Conservation (phyloP, 495 filamentous ascomycete species). For the Neurospora sp. region DNA sequence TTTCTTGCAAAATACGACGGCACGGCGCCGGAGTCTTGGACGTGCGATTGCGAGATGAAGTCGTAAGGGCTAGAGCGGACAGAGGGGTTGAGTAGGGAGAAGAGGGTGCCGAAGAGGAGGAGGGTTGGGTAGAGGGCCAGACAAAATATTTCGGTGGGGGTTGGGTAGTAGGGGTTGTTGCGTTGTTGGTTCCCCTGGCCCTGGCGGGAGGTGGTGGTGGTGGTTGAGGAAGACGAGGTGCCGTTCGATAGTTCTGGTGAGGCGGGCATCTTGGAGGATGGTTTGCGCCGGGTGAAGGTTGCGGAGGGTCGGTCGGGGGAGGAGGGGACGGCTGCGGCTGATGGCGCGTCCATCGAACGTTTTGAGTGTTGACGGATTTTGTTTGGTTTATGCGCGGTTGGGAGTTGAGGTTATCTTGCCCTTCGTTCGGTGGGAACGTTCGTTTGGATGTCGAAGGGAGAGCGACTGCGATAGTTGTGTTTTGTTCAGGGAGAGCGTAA, state of each 20-base stretch:
- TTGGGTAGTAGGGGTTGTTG: constrained; percentile 47
- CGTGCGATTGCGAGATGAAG: constrained; percentile 43
- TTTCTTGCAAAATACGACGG: constrained; percentile 91
- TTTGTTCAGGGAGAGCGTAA: background rate
- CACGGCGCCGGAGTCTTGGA: constrained; percentile 34
- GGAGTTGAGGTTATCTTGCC: too few species aligned
- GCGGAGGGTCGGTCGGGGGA: constrained; percentile 1
- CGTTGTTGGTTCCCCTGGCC: constrained; percentile 7
- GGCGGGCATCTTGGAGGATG: background rate
- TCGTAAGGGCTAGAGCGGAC: constrained; percentile 51
- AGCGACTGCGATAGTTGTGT: background rate
- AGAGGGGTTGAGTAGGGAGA: constrained; percentile 64
- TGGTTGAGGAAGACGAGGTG: background rate
- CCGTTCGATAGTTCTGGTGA: background rate
- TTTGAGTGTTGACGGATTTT: too few species aligned
- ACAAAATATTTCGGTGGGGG: constrained; percentile 50
- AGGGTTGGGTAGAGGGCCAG: constrained; percentile 64
- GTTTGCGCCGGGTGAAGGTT: constrained; percentile 4
- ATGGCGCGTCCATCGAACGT: constrained; percentile 9
- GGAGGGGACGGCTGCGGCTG: background rate
- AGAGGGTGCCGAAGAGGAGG: constrained; percentile 69
- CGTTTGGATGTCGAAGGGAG: background rate
- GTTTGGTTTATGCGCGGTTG: too few species aligned
- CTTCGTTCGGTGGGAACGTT: too few species aligned
- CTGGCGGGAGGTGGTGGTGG: background rate